phyloP scores from a whole-genome alignment of 2,329 filamentous ascomycete genomes.

The Aquanectria penicillioides region DNA sequence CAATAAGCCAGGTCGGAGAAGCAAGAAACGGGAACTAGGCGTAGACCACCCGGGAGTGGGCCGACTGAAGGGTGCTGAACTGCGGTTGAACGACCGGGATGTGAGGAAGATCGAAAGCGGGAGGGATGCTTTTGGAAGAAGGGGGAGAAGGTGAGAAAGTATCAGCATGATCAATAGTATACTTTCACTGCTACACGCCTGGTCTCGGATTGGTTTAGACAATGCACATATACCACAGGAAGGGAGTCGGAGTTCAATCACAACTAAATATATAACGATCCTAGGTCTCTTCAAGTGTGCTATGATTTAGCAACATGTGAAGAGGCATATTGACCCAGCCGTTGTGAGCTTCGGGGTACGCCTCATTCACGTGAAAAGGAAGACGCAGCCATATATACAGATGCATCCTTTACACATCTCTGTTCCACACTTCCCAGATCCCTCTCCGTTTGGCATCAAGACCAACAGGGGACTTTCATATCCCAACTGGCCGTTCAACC shows the following conservation, averaged over 20 bases:
- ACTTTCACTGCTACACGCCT: too few relatives aligned
- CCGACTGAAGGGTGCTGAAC: conserved; percentile 79
- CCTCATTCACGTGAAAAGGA: conserved; percentile 21
- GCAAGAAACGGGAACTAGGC: conserved; percentile 62
- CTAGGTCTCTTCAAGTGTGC: conserved; percentile 30
- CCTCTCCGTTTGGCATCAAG: conserved; percentile 27
- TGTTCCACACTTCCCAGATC: conserved; percentile 19
- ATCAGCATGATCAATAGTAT: too few relatives aligned
- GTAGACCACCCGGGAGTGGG: conserved; percentile 85
- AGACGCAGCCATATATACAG: conserved; percentile 46
- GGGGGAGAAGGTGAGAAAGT: conserved; percentile 40
- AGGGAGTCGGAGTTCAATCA: background rate
- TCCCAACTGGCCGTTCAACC: conserved; percentile 27
- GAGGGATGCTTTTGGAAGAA: conserved; percentile 53
- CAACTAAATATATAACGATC: conserved; percentile 18
- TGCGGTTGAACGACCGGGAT: conserved; percentile 83
- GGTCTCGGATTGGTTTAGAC: too few relatives aligned
- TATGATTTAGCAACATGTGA: conserved; percentile 24
- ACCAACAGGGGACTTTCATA: conserved; percentile 12
- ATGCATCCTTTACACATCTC: conserved; percentile 31
- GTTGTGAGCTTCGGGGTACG: conserved; percentile 32
- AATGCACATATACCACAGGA: too few relatives aligned
- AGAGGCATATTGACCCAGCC: conserved; percentile 15
- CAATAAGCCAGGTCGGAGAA: conserved; percentile 51
- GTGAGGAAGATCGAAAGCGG: conserved; percentile 74